A percentile compares a stretch with the other conserved stretches of the same genome.
Conservation (phyloP, 768 basidiomycete species). For the Russula virescens region DNA sequence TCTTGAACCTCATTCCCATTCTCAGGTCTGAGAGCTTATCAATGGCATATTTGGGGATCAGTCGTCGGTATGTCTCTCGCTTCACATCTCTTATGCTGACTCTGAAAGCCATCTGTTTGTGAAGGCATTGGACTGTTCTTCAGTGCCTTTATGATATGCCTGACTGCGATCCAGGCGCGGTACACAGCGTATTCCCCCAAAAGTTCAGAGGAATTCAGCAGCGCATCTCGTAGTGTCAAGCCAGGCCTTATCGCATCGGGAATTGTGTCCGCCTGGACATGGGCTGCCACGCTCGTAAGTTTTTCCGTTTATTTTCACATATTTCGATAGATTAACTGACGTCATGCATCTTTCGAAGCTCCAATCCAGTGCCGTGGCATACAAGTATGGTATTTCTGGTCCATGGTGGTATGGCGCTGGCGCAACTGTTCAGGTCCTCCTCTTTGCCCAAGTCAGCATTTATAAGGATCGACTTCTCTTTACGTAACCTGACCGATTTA, state of each 20-base stretch:
- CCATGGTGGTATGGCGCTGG: slow-evolving; percentile 92
- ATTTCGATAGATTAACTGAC: not conserved
- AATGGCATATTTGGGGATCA: slow-evolving; percentile 24
- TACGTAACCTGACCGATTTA: not conserved
- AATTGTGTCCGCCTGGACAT: slow-evolving; percentile 93
- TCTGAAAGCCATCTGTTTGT: not conserved
- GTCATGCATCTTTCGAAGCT: slow-evolving; percentile 37
- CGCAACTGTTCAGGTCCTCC: slow-evolving; percentile 81
- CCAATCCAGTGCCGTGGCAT: slow-evolving; percentile 79
- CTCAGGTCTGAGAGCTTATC: slow-evolving; percentile 6
- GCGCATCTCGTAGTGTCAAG: slow-evolving; percentile 77
- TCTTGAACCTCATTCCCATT: not conserved
- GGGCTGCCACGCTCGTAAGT: slow-evolving; percentile 66
- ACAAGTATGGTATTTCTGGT: slow-evolving; percentile 79
- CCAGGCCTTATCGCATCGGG: slow-evolving; percentile 91
- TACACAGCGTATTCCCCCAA: slow-evolving; percentile 79
- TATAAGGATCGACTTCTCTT: not conserved
- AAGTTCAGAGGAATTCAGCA: slow-evolving; percentile 78
- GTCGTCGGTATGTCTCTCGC: slow-evolving; percentile 42
- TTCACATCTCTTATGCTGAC: too few relatives aligned
- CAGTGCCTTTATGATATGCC: slow-evolving; percentile 67
- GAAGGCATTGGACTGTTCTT: slow-evolving; percentile 86
- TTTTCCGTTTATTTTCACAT: not conserved
- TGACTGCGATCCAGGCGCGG: slow-evolving; percentile 77
- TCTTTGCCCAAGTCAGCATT: slow-evolving; percentile 70